Base-by-base conservation (phyloP, 192 early-diverging fungal species). In the Phlyctochytrium arcticum region DNA sequence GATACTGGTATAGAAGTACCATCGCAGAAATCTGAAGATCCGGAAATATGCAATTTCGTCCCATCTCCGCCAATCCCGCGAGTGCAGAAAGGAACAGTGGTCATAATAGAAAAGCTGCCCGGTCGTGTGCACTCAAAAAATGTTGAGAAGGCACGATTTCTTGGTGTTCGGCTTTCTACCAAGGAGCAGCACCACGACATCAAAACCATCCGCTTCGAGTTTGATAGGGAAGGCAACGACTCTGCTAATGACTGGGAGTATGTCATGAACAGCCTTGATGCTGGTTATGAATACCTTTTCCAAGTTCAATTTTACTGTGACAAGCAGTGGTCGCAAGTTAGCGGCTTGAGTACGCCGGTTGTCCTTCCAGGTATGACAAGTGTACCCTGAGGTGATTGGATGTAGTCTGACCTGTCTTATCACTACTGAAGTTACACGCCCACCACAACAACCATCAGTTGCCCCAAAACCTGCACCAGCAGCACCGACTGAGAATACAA, bases 291-390 rank as follows among this genome's bases (percentile, higher is more conserved):
- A n/a, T 82, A 70, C 62, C 17, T 61, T 29, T 74, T 82, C 34
- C 17, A 31, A 12, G 71, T 78, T 21, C 33, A 48, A 19, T 68
- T 67, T 3, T 27, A 30, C 21, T 76, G 72, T 48, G 32, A 30
- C 6, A 36, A 29, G 26, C 74, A 74, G 10, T 71, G 62, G 46
- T 75, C 72, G 23, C 51, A 66, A n/a, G 1, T 19, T 4, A 78
- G 75, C 60, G 77, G 74, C 36, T 35, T 44, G 35, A 80, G 78
- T 36, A 74, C 79, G 9, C 54, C 62, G 44, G 60, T 83, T 24
- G 53, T 60, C 39, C 27, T 83, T 5, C n/a, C n/a, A n/a, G n/a
- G n/a, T n/a, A n/a, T n/a, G n/a, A n/a, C n/a, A n/a, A n/a, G n/a
- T n/a, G n/a, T n/a, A n/a, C n/a, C n/a, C n/a, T n/a, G n/a, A n/a